Evolutionary conservation across 495 filamentous ascomycete genomes (phyloP), one percentile per base, ranked within the genome.

Genomic region (Podospora conica): DNA sequence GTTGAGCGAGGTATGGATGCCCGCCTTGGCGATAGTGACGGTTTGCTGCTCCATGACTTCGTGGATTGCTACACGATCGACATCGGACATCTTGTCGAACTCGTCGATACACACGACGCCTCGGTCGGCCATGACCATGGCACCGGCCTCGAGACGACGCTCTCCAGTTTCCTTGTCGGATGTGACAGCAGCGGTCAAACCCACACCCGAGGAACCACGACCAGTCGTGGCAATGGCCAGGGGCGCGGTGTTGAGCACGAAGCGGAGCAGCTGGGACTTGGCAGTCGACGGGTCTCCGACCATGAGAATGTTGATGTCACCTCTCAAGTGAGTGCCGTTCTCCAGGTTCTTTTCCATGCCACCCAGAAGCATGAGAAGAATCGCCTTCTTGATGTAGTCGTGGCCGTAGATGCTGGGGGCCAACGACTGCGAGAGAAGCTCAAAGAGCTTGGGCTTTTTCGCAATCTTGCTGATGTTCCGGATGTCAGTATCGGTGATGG

Each of bases 41-140:
- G 95, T 99, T 75, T 99, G 95, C 80, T 99, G 95, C 78, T 99
- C 95, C 95, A 99, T 99, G 64, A 99, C 95, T 91, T 99, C 95
- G 84, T 99, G 95, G 71, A 99, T 99, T 57, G 95, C 95, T 22
- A 99, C 95, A 69, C 95, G 88, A 76, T 99, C 95, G 48, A 98
- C 89, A 76, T 98, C 95, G 68, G 91, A 96, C 95, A 99, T 99
- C 79, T 99, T 99, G 79, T 99, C 95, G 74, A 99, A 99, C 76
- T 99, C 95, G 76, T 99, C 95, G 70, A 99, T 99, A 79, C 95
- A 99, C 53, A 99, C 95, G 48, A 99, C 94, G 64, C 95, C 95
- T 56, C 95, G 88, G 72, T 99, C 95, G 73, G 87, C 95, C 65
- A 99, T 90, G 64, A 99, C 95, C 95, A 99, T 99, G 67, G 95